These are phyloP conservation scores for Alternaria angustiovoidea DNA, from an alignment of 2,329 filamentous ascomycete species.

Conservation along the genomic window DNA sequence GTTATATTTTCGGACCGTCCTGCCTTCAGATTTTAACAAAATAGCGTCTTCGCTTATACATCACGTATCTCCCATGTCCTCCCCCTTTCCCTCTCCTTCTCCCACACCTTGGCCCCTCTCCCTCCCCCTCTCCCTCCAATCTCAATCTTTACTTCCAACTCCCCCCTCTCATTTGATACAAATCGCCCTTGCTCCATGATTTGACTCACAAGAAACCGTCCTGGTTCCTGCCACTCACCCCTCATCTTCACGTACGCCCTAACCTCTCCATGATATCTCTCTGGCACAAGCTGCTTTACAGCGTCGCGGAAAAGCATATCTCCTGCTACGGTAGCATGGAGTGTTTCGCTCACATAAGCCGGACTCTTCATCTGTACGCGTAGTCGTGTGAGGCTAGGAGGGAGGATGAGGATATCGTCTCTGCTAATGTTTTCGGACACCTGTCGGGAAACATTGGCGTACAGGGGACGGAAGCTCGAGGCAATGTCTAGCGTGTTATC, in stretches of 20 bases:
- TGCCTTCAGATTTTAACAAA: not conserved
- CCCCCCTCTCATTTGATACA: slow-evolving; percentile 6
- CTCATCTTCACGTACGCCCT: slow-evolving; percentile 11
- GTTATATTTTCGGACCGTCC: not conserved
- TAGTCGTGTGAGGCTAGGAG: slow-evolving; percentile 7
- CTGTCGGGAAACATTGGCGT: not conserved
- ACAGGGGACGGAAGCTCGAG: not conserved
- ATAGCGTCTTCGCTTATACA: not conserved
- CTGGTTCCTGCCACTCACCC: slow-evolving; percentile 22
- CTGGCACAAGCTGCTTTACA: slow-evolving; percentile 15
- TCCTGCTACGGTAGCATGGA: slow-evolving; percentile 15
- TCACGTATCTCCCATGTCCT: slow-evolving; percentile 16
- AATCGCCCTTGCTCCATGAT: slow-evolving; percentile 9
- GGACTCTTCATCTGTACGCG: slow-evolving; percentile 4
- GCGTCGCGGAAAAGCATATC: slow-evolving; percentile 25
- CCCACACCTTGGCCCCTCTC: slow-evolving; percentile 13
- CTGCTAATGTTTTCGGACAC: not conserved
- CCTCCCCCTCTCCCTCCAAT: not conserved
- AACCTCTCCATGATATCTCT: not conserved
- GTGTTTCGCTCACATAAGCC: not conserved
- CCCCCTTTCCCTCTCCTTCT: slow-evolving; percentile 17
- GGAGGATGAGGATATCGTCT: slow-evolving; percentile 17
- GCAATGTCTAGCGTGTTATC: not conserved
- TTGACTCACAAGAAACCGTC: slow-evolving; percentile 9
- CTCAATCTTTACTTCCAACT: slow-evolving; percentile 18